Percentiles rank a stretch among this genome's conserved stretches.
phyloP scores from a whole-genome alignment of 2,329 filamentous ascomycete genomes.

The Stylonectria norvegica region DNA sequence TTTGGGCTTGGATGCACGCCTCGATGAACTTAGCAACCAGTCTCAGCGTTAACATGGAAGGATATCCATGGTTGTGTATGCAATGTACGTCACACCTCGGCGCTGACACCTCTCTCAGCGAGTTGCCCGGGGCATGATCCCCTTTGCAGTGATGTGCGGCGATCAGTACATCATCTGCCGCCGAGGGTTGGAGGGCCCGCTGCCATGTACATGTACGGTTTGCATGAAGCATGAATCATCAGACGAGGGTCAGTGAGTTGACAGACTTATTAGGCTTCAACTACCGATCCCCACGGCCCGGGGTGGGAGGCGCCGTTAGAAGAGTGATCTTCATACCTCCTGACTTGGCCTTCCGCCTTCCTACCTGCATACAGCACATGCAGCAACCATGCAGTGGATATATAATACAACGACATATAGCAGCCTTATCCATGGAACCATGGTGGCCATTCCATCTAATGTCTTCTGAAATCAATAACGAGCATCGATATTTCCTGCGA shows the following conservation, averaged over 20 bases:
- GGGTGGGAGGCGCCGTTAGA: background rate
- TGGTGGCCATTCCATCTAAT: no score
- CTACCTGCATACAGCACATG: no score
- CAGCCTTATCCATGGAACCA: no score
- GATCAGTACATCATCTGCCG: slow-evolving; percentile 5
- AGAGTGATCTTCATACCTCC: background rate
- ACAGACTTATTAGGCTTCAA: background rate
- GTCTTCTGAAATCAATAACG: no score
- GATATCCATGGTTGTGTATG: background rate
- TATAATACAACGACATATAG: no score
- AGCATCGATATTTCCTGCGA: no score
- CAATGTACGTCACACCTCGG: slow-evolving; percentile 2
- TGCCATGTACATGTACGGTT: slow-evolving; percentile 3
- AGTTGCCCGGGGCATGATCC: slow-evolving; percentile 7
- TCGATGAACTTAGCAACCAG: no score
- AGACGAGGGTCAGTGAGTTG: background rate
- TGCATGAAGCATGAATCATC: slow-evolving; percentile 1
- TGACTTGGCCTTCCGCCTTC: no score
- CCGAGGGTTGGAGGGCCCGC: background rate
- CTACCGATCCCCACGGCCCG: background rate
- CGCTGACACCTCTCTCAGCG: slow-evolving; percentile 2
- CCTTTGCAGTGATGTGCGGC: slow-evolving; percentile 9
- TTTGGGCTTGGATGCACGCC: no score
- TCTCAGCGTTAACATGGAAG: slow-evolving; percentile 4
- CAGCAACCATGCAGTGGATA: no score